phyloP scores from a whole-genome alignment of 192 early-diverging fungal genomes.

The Jimgerdemannia lactiflua region DNA sequence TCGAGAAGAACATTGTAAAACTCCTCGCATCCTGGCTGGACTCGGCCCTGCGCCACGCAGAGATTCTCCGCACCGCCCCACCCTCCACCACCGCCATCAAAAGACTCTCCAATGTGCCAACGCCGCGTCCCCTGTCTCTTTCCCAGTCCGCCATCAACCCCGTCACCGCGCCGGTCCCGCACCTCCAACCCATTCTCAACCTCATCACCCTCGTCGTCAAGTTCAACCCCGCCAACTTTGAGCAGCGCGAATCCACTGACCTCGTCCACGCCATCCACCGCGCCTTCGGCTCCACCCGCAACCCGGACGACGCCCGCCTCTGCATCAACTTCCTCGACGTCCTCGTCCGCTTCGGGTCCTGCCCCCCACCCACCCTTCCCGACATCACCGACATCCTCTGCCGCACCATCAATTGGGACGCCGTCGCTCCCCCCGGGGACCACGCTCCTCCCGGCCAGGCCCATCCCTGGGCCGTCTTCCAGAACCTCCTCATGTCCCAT shows the following conservation, averaged over 20 bases:
- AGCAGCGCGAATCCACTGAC: constrained; percentile 45
- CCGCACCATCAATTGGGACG: constrained; percentile 22
- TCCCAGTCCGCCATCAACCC: neutral
- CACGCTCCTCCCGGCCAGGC: neutral
- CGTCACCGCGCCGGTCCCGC: constrained; percentile 17
- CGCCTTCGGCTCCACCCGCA: constrained; percentile 35
- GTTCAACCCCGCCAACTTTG: constrained; percentile 58
- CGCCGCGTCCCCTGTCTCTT: neutral
- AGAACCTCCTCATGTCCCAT: constrained; percentile 61
- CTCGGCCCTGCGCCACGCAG: constrained; percentile 36
- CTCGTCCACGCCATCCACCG: constrained; percentile 43
- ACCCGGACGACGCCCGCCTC: constrained; percentile 36
- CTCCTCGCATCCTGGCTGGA: constrained; percentile 48
- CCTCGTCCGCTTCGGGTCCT: constrained; percentile 52
- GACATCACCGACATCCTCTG: constrained; percentile 53
- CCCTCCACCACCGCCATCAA: neutral
- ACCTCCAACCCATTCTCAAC: constrained; percentile 45
- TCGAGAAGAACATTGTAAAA: constrained; percentile 55
- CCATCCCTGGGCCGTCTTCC: constrained; percentile 52
- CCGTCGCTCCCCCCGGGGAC: neutral
- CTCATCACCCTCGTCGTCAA: constrained; percentile 45
- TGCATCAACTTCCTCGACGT: constrained; percentile 52
- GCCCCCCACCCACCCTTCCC: constrained; percentile 39
- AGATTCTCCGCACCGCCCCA: constrained; percentile 15
- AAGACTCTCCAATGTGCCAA: neutral